Percentiles rank a stretch among this genome's conserved stretches.
phyloP scores from a whole-genome alignment of 2,329 filamentous ascomycete species.

The Aspergillus tubingensis region DNA sequence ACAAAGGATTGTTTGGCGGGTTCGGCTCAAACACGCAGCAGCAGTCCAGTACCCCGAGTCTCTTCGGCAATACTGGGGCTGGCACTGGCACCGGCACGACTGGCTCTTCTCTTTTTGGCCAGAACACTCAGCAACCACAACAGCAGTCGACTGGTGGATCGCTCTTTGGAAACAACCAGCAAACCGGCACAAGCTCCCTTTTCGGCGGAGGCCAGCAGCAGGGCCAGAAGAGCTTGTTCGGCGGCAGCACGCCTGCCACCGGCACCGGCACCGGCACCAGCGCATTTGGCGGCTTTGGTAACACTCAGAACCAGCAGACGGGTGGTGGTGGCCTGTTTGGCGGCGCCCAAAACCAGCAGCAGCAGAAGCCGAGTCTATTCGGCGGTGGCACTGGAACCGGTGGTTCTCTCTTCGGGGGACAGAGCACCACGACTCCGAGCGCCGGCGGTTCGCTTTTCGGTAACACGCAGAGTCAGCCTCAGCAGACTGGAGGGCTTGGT shows the following conservation, averaged over 20 bases:
- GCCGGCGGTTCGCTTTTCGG: conserved; percentile 61
- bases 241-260: conserved; percentile 42
- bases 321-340: conserved; percentile 48
- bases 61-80: conserved; percentile 40
- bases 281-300: conserved; percentile 45
- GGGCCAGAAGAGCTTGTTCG: conserved; percentile 40
- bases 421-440: conserved; percentile 27
- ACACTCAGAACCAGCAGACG: conserved; percentile 46
- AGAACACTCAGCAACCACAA: conserved; percentile 41
- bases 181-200: conserved; percentile 33
- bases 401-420: conserved; percentile 50
- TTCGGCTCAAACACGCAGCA: conserved; percentile 49
- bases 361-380: conserved; percentile 61
- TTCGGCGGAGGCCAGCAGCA: conserved; percentile 41
- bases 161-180: conserved; percentile 46
- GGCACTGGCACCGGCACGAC: conserved; percentile 22
- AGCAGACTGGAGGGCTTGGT: conserved; percentile 33
- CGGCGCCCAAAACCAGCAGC: conserved; percentile 50
- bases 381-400: conserved; percentile 48
- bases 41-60: conserved; percentile 44
- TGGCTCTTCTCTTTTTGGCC: conserved; percentile 39
- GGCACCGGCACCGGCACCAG: conserved; percentile 27
- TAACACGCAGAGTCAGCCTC: conserved; percentile 41
- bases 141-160: conserved; percentile 38
- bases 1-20: conserved; percentile 37